Percentiles rank a stretch among this genome's conserved stretches.
Evolutionary conservation across 306 rosid species (phyloP).

Genomic region (Sphenostylis stenocarpa): DNA sequence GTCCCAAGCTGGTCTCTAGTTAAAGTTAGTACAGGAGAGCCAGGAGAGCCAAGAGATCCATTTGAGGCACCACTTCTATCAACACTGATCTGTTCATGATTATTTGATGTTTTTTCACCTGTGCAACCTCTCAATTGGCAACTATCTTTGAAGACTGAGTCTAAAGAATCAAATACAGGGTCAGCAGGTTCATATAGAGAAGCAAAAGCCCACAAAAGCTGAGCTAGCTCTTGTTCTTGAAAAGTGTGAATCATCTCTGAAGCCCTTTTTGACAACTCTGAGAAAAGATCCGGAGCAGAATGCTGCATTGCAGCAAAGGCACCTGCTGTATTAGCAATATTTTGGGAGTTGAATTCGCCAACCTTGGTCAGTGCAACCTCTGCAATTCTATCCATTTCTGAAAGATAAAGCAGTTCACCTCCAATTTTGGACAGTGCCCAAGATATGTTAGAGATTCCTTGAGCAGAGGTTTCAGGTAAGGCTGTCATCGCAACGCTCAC

Average conservation of each 20-base stretch:
- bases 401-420: constrained; percentile 78
- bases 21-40: constrained; percentile 55
- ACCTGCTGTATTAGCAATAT: constrained; percentile 85
- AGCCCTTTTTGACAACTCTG: constrained; percentile 64
- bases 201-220: constrained; percentile 94
- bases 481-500: constrained; percentile 83
- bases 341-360: constrained; percentile 80
- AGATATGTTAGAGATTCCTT: constrained; percentile 82
- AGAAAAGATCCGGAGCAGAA: constrained; percentile 78
- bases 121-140: constrained; percentile 47
- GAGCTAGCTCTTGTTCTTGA: constrained; percentile 91
- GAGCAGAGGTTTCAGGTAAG: constrained; percentile 86
- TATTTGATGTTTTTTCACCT: constrained; percentile 29
- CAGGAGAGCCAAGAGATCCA: constrained; percentile 43
- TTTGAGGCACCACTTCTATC: constrained; percentile 37
- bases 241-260: constrained; percentile 68
- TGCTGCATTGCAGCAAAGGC: constrained; percentile 97
- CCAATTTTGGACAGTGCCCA: constrained; percentile 97
- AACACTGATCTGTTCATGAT: constrained; percentile 32
- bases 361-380: constrained; percentile 82
- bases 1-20: constrained; percentile 75
- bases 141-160: constrained; percentile 44
- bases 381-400: constrained; percentile 94
- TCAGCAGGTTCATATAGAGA: constrained; percentile 72
- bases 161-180: constrained; percentile 66